These are phyloP conservation scores for Phytophthora chlamydospora DNA, from an alignment of 352 stramenopile genomes.

Conservation along the genomic window DNA sequence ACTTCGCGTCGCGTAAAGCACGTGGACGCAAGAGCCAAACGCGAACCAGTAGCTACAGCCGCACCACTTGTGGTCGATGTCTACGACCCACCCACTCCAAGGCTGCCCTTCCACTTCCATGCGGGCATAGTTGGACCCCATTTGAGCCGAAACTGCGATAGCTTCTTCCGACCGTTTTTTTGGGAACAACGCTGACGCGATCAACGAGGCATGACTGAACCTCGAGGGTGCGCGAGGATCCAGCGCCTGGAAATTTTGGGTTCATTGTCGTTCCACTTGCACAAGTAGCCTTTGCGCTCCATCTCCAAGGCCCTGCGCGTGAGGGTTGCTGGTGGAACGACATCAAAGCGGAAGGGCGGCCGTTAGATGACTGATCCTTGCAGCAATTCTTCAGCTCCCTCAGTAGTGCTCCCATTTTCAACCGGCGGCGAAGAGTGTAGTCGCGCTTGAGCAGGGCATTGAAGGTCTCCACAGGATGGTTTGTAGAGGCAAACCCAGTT, in stretches of 20 bases:
- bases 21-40: background rate
- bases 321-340: constrained; percentile 1
- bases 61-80: background rate
- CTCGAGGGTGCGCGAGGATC: too few species aligned
- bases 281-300: too few species aligned
- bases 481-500: constrained; percentile 15
- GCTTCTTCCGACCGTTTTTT: background rate
- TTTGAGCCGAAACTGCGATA: background rate
- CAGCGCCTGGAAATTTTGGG: too few species aligned
- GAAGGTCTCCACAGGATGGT: constrained; percentile 29
- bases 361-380: background rate
- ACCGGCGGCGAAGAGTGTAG: constrained; percentile 12
- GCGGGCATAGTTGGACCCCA: background rate
- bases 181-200: too few species aligned
- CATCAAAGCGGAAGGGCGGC: background rate
- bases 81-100: background rate
- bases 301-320: background rate
- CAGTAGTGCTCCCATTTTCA: constrained; percentile 14
- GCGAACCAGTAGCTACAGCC: background rate
- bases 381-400: constrained; percentile 4
- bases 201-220: too few species aligned
- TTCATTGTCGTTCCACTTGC: too few species aligned
- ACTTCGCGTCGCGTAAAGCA: too few species aligned
- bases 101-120: background rate
- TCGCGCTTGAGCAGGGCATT: constrained; percentile 27